Percentiles rank a stretch among this genome's conserved stretches.
phyloP scores from a whole-genome alignment of 2,329 filamentous ascomycete genomes.

The Aspergillus ustus region DNA sequence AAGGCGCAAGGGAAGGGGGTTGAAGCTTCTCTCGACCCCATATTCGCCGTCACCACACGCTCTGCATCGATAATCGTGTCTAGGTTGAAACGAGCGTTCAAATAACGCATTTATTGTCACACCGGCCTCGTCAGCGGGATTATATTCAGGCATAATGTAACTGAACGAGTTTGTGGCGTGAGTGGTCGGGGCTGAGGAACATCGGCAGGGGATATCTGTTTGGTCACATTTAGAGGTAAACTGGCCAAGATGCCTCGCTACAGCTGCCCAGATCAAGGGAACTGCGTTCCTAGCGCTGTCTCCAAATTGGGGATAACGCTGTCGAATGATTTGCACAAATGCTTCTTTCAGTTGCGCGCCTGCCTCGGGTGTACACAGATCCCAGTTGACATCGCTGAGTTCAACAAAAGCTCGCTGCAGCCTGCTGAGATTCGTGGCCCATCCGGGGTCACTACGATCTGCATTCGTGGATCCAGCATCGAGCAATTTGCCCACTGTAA shows the following conservation, averaged over 20 bases:
- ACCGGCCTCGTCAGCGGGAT: conserved; percentile 20
- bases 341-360: conserved; percentile 23
- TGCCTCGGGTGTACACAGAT: conserved; percentile 24
- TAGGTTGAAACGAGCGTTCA: conserved; percentile 22
- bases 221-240: too few species aligned
- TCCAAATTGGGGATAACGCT: too few species aligned
- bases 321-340: too few species aligned
- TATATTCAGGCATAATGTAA: background rate
- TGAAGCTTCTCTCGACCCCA: conserved; percentile 22
- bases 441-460: conserved; percentile 29
- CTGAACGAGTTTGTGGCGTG: background rate
- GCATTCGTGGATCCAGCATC: conserved; percentile 41
- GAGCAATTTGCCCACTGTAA: conserved; percentile 42
- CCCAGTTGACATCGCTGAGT: conserved; percentile 35
- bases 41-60: conserved; percentile 13
- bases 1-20: conserved; percentile 36
- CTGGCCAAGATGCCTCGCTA: too few species aligned
- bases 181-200: background rate
- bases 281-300: too few species aligned
- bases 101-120: conserved; percentile 28
- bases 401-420: conserved; percentile 34
- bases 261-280: too few species aligned
- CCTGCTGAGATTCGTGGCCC: conserved; percentile 21
- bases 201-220: too few species aligned
- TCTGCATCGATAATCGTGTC: conserved; percentile 4